phyloP scores from a whole-genome alignment of 2,329 filamentous ascomycete genomes.

The Calonectria montana region DNA sequence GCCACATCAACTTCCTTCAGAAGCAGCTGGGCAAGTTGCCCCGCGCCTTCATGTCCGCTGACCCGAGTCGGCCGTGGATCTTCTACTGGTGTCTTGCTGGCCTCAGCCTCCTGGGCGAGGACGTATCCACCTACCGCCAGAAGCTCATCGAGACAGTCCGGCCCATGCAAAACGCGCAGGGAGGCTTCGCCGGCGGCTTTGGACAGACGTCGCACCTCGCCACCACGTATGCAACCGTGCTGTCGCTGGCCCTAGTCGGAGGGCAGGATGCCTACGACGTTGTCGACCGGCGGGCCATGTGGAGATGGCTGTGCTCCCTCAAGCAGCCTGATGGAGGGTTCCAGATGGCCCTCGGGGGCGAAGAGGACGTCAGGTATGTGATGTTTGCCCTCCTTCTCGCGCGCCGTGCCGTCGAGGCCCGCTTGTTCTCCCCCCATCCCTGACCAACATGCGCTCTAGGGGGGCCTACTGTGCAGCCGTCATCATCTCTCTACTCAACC shows the following conservation, averaged over 20 bases:
- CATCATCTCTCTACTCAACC: slow-evolving; percentile 82
- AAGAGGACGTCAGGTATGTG: slow-evolving; percentile 88
- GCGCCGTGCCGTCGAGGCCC: slow-evolving; percentile 26
- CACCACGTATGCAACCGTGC: slow-evolving; percentile 84
- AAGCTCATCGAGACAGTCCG: slow-evolving; percentile 79
- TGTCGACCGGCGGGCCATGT: slow-evolving; percentile 86
- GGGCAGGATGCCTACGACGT: slow-evolving; percentile 78
- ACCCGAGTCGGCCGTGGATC: slow-evolving; percentile 93
- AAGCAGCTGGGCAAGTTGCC: slow-evolving; percentile 72
- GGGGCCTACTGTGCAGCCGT: slow-evolving; percentile 94
- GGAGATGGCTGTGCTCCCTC: slow-evolving; percentile 87
- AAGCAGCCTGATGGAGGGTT: slow-evolving; percentile 95
- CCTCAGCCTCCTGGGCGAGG: slow-evolving; percentile 80
- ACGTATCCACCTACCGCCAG: slow-evolving; percentile 74
- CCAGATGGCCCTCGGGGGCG: slow-evolving; percentile 84
- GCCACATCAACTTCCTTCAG: slow-evolving; percentile 72
- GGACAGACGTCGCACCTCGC: slow-evolving; percentile 91
- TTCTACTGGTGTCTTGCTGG: slow-evolving; percentile 91
- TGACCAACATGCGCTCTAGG: slow-evolving; percentile 54
- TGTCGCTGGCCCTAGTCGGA: slow-evolving; percentile 83
- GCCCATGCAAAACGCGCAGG: slow-evolving; percentile 83
- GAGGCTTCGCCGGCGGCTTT: slow-evolving; percentile 94
- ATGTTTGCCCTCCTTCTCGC: slow-evolving; percentile 21
- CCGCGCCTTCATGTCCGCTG: slow-evolving; percentile 75
- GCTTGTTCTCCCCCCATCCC: slow-evolving; percentile 30